A percentile compares a stretch with the other conserved stretches of the same genome.
phyloP scores from a whole-genome alignment of 352 stramenopile genomes.

The Discostella stelligera region DNA sequence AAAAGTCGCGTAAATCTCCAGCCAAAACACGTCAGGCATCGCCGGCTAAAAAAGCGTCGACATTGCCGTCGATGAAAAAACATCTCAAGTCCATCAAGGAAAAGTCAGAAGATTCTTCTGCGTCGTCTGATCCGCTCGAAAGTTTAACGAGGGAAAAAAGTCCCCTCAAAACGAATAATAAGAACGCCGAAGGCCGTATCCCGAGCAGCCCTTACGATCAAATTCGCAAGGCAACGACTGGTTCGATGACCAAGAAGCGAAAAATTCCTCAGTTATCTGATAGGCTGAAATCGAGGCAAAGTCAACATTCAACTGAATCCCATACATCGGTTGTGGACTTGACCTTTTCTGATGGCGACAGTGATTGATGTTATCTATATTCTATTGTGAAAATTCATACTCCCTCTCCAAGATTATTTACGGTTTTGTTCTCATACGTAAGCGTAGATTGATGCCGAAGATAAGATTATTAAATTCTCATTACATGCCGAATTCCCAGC shows the following conservation, averaged over 20 bases:
- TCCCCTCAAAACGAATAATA: constrained; percentile 15
- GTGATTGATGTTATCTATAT: not conserved
- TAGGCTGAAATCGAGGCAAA: not conserved
- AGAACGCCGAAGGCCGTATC: not conserved
- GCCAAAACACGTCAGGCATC: not conserved
- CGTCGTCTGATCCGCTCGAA: not conserved
- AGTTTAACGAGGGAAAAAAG: not conserved
- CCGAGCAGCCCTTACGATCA: not conserved
- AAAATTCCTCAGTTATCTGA: constrained; percentile 5
- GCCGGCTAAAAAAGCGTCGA: not conserved
- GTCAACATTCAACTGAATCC: constrained; percentile 7
- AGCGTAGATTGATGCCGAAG: too few relatives aligned
- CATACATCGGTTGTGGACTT: constrained; percentile 9
- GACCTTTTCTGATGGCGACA: constrained; percentile 21
- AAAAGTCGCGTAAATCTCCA: not conserved
- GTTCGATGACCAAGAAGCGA: not conserved
- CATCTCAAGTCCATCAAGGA: not conserved
- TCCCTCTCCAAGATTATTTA: not conserved
- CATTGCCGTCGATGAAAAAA: not conserved
- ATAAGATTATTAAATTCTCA: constrained; percentile 72
- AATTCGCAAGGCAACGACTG: not conserved
- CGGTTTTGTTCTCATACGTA: not conserved
- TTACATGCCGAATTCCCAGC: constrained; percentile 77
- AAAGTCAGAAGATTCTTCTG: not conserved
- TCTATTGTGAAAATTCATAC: not conserved